Evolutionary conservation across 768 basidiomycete genomes (phyloP), one percentile per base, ranked within the genome.

Genomic region (Hypholoma sublateritium): DNA sequence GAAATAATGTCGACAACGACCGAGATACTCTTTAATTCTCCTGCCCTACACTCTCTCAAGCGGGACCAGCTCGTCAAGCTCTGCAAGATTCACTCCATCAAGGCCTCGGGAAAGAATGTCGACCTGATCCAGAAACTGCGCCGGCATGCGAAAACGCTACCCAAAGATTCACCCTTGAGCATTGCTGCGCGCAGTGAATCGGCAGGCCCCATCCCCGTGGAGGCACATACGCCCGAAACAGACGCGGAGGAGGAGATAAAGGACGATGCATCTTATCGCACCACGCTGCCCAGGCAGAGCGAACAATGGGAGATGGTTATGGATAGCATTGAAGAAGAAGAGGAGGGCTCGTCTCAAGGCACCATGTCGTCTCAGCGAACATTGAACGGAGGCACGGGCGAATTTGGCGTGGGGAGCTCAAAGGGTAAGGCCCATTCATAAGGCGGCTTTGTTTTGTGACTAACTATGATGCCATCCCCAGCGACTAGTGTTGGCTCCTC

Each of bases 241-340:
- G 61, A 60, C 3, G 67, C 72, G 12, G 64, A 65, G 16, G 64
- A 65, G 16, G 65, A 69, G 25, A 64, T 70, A 48, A 61, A 67
- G 21, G 63, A 63, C 46, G 59, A 63, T 24, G 55, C 42, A 37
- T 55, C 59, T 50, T 47, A 56, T 50, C 55, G 53, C 13, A 52
- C 44, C 52, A 62, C 69, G 37, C 65, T 75, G 57, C 73, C 84
- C 9, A 79, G 88, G 42, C 87, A 88, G 0, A 89, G 89, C 65
- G 88, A 90, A 63, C 86, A 88, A 63, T 93, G 92, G 90, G 89
- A 91, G 66, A 74, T 93, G 57, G 83, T 92, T n/a, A 91, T 93
- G 86, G 91, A 93, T 53, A 82, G 83, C 57, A 92, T 89, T 36
- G 75, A 82, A 50, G 90, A 92, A 56, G 70, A 77, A 16, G 86